Base-by-base conservation (phyloP, 345 rosid genomes). In the Firmiana major region DNA sequence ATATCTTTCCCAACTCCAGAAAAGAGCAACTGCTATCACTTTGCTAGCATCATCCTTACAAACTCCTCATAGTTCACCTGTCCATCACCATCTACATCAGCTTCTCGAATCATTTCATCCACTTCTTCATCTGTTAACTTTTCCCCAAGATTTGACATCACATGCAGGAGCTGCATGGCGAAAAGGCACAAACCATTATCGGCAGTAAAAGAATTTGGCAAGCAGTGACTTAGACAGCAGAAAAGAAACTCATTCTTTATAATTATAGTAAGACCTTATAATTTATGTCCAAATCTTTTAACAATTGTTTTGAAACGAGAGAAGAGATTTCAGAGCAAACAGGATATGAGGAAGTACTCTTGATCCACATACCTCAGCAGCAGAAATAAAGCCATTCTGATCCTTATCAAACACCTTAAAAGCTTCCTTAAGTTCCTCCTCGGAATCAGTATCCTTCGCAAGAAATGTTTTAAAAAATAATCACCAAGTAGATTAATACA, bases 331-430 rank as follows among this genome's bases (percentile, higher is more conserved):
- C 9, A 16, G 48, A 64, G 48, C 15, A 63, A 63, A 34, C 11
- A 15, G n/a, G 42, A 31, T 9, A 7, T 63, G 68, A 19, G 45
- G 22, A 36, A 63, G 68, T 3, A 63, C 45, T 34, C 67, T 0
- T 34, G 10, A 15, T 42, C 31, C 3, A 31, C 42, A 42, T 66
- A 66, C 71, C 53, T 66, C 71, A 43, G 71, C 53, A 42, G 51
- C 71, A 21, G 71, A 66, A 66, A 66, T 66, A 66, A 66, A 66
- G 51, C 71, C 71, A 16, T 66, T 66, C 71, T 66, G 51, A 66
- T 66, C 71, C 71, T 66, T 66, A 42, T 42, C 71, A 7, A 66
- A 66, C 22, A 66, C 36, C 34, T 31, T 31, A 31, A 31, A 31
- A 31, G 34, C 34, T 31, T 31, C 34, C 34, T 31, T 31, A 31